phyloP scores from a whole-genome alignment of 2,329 filamentous ascomycete species.

The Diplodia mutila region DNA sequence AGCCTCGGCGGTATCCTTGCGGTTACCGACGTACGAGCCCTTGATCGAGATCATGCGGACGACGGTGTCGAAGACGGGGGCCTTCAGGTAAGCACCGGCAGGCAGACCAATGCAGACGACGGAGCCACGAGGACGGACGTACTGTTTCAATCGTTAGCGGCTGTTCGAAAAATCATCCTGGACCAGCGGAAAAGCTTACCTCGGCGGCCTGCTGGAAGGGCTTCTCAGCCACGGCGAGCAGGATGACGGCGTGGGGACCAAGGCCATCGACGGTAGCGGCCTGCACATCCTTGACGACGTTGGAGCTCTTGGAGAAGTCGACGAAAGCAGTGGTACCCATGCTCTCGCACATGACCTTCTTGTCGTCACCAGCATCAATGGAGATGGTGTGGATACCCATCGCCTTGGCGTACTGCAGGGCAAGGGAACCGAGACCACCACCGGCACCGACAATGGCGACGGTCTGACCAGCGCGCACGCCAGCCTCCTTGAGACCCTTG shows the following conservation, averaged over 20 bases:
- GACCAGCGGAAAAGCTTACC: slow-evolving; percentile 10
- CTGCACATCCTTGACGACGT: slow-evolving; percentile 84
- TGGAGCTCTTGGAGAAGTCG: slow-evolving; percentile 76
- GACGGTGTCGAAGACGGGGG: slow-evolving; percentile 88
- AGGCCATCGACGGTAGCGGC: slow-evolving; percentile 76
- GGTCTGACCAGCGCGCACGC: slow-evolving; percentile 71
- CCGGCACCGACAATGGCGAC: slow-evolving; percentile 87
- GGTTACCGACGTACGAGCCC: slow-evolving; percentile 92
- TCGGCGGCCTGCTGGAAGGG: slow-evolving; percentile 93
- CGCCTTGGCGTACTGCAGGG: slow-evolving; percentile 84
- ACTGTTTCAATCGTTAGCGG: slow-evolving; percentile 44
- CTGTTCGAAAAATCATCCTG: slow-evolving; percentile 32
- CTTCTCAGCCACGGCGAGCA: slow-evolving; percentile 85
- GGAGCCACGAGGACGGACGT: slow-evolving; percentile 79
- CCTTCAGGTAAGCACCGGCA: slow-evolving; percentile 75
- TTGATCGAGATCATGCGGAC: slow-evolving; percentile 90
- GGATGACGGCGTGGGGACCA: slow-evolving; percentile 83
- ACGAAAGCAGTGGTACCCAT: slow-evolving; percentile 76
- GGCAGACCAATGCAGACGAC: slow-evolving; percentile 91
- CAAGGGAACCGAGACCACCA: slow-evolving; percentile 78
- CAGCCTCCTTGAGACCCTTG: slow-evolving; percentile 87
- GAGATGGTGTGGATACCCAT: slow-evolving; percentile 85
- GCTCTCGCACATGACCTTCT: slow-evolving; percentile 66
- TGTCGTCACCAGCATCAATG: slow-evolving; percentile 83
- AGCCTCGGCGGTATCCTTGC: slow-evolving; percentile 84